Conservation (phyloP, 2,329 filamentous ascomycete genomes). For the Helicocarpus griseus region DNA sequence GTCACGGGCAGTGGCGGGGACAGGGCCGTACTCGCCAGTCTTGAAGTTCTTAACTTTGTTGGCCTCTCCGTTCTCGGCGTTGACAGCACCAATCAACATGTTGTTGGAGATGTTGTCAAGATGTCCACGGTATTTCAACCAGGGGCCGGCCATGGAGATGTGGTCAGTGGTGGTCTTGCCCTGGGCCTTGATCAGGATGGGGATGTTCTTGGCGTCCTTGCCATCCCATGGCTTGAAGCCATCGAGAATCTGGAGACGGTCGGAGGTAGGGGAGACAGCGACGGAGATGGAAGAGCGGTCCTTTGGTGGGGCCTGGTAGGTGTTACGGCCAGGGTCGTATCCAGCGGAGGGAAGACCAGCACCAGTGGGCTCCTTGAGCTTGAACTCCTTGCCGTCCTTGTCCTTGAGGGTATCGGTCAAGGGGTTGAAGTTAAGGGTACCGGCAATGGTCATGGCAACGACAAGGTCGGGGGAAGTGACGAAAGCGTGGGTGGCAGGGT, state of each 20-base stretch:
- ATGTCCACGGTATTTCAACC: slow-evolving; percentile 98
- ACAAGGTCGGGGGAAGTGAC: slow-evolving; percentile 86
- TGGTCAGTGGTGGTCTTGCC: slow-evolving; percentile 97
- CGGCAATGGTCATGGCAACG: slow-evolving; percentile 75
- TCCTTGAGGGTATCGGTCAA: slow-evolving; percentile 85
- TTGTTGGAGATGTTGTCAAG: slow-evolving; percentile 99
- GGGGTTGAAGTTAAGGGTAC: slow-evolving; percentile 87
- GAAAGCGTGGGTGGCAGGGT: slow-evolving; percentile 89
- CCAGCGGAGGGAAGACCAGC: slow-evolving; percentile 69
- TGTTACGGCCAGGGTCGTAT: slow-evolving; percentile 85
- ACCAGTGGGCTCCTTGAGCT: slow-evolving; percentile 69
- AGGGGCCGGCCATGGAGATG: slow-evolving; percentile 94
- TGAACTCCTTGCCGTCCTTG: slow-evolving; percentile 94
- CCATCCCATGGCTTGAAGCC: slow-evolving; percentile 86
- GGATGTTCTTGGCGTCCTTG: slow-evolving; percentile 74
- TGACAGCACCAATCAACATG: slow-evolving; percentile 97
- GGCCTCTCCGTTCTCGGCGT: slow-evolving; percentile 88
- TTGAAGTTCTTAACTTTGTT: slow-evolving; percentile 95
- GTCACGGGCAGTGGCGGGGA: slow-evolving; percentile 89
- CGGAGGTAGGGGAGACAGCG: slow-evolving; percentile 75
- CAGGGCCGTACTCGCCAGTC: slow-evolving; percentile 73
- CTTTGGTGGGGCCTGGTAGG: slow-evolving; percentile 86
- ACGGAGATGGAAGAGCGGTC: slow-evolving; percentile 67
- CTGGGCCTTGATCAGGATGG: slow-evolving; percentile 91
- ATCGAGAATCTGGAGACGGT: slow-evolving; percentile 85